Evolutionary conservation across 2,329 filamentous ascomycete genomes (phyloP).

Genomic region (Penicillium corylophilum): DNA sequence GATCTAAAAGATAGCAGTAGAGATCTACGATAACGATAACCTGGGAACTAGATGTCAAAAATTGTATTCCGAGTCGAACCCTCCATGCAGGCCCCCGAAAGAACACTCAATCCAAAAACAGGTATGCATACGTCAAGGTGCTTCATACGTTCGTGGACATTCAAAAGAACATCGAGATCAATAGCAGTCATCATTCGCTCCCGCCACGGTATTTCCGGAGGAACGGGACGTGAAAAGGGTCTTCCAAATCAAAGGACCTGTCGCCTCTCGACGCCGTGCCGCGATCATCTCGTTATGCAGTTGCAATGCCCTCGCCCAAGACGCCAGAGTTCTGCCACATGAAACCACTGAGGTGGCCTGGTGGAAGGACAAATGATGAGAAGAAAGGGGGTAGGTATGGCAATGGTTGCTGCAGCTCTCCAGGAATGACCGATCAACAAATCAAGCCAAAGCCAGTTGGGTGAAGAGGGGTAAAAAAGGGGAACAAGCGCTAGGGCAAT

Average conservation of each 20-base stretch:
- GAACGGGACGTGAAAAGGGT: constrained; percentile 12
- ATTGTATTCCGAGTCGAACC: not conserved
- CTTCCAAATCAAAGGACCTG: not conserved
- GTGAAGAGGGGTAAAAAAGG: constrained; percentile 20
- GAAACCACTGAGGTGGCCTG: constrained; percentile 1
- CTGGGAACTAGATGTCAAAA: not conserved
- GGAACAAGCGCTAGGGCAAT: constrained; percentile 27
- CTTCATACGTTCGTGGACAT: constrained; percentile 34
- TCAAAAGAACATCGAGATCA: constrained; percentile 19
- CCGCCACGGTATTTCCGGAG: constrained; percentile 13
- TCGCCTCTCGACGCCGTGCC: constrained; percentile 16
- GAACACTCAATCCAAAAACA: constrained; percentile 16
- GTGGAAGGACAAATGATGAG: constrained; percentile 9
- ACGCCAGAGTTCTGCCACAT: constrained; percentile 9
- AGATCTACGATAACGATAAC: not conserved
- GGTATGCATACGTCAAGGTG: constrained; percentile 38
- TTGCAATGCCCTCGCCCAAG: constrained; percentile 5
- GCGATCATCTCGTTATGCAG: constrained; percentile 19
- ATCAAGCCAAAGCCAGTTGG: constrained; percentile 34
- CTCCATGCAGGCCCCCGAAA: constrained; percentile 11
- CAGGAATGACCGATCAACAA: constrained; percentile 22
- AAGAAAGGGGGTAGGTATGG: constrained; percentile 11
- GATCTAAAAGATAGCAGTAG: constrained; percentile 2
- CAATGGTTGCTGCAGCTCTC: constrained; percentile 12
- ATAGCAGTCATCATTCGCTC: constrained; percentile 23